Percentiles rank a stretch among this genome's conserved stretches.
These are phyloP conservation scores for Lepidium didymum DNA, from an alignment of 345 rosid species.

Conservation along the genomic window DNA sequence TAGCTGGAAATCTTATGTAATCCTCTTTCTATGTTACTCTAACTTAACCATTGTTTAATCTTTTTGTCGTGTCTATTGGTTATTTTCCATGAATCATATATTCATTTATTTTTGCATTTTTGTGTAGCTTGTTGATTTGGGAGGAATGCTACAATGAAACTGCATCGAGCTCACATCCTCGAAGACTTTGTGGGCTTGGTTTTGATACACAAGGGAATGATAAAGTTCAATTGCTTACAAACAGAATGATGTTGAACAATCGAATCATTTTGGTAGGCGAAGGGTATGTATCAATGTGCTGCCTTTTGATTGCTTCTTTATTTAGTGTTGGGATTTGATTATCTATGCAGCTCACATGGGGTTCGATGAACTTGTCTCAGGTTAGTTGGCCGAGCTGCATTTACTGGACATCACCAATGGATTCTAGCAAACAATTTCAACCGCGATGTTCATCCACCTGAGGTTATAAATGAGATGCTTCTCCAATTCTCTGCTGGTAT, in stretches of 20 bases:
- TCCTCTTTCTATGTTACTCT: not conserved
- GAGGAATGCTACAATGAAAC: constrained; percentile 70
- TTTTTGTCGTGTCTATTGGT: not conserved
- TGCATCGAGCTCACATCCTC: constrained; percentile 23
- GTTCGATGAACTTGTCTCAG: constrained; percentile 29
- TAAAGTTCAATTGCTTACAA: constrained; percentile 45
- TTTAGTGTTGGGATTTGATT: not conserved
- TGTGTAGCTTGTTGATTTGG: constrained; percentile 79
- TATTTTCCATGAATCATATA: not conserved
- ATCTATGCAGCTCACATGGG: not conserved
- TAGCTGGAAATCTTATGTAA: not conserved
- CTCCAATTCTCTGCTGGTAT: constrained; percentile 85
- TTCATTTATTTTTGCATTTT: not conserved
- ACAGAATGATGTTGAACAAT: constrained; percentile 71
- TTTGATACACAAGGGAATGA: constrained; percentile 35
- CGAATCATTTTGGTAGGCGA: constrained; percentile 71
- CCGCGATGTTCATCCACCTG: constrained; percentile 57
- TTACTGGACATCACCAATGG: constrained; percentile 86
- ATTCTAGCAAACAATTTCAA: constrained; percentile 50
- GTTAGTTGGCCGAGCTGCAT: constrained; percentile 83
- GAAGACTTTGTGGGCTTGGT: constrained; percentile 25
- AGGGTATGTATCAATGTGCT: constrained; percentile 48
- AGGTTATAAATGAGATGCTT: constrained; percentile 71
- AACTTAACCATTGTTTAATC: not conserved
- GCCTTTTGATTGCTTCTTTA: not conserved